Percentiles rank a stretch among this genome's conserved stretches.
These are phyloP conservation scores for Cryptococcus maquisensis DNA, from an alignment of 1,284 basidiomycete species.

Conservation along the genomic window DNA sequence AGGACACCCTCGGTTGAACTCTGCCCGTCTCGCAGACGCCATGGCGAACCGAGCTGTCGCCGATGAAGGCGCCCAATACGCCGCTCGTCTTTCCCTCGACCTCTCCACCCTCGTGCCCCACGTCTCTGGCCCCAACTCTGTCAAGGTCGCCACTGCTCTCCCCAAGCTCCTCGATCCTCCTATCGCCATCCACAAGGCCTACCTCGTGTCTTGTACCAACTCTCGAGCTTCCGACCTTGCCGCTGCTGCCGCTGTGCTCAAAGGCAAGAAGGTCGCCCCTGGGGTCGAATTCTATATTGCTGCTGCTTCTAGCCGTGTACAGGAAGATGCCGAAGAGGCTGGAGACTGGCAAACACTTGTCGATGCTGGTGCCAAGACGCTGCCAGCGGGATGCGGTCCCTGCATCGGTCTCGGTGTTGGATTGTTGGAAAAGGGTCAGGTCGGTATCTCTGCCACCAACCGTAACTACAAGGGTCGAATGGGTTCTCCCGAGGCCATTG, in stretches of 20 bases:
- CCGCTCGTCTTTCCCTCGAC: conserved; percentile 86
- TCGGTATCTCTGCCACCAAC: conserved; percentile 96
- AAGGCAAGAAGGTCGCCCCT: conserved; percentile 75
- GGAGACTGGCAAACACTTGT: conserved; percentile 89
- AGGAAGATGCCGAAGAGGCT: conserved; percentile 75
- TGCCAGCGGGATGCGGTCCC: conserved; percentile 95
- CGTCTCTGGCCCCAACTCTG: conserved; percentile 94
- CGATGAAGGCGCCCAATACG: conserved; percentile 76
- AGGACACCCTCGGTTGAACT: conserved; percentile 82
- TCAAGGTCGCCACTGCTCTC: conserved; percentile 90
- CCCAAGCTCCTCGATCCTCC: conserved; percentile 68
- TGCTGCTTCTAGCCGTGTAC: conserved; percentile 86
- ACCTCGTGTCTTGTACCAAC: conserved; percentile 98
- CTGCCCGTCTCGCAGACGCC: conserved; percentile 64
- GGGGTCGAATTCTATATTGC: conserved; percentile 98
- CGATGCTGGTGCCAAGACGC: conserved; percentile 79
- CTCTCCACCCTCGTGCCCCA: conserved; percentile 91
- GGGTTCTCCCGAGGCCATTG: conserved; percentile 91
- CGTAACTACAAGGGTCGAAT: conserved; percentile 99
- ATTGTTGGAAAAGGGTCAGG: conserved; percentile 86
- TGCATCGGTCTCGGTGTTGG: conserved; percentile 96
- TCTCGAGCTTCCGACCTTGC: conserved; percentile 92
- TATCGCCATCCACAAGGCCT: conserved; percentile 92
- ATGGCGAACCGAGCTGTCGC: conserved; percentile 60
- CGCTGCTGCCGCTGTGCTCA: conserved; percentile 82